A percentile compares a stretch with the other conserved stretches of the same genome.
These are phyloP conservation scores for Chondrus crispus DNA, from an alignment of 23 red algal species.

Conservation along the genomic window DNA sequence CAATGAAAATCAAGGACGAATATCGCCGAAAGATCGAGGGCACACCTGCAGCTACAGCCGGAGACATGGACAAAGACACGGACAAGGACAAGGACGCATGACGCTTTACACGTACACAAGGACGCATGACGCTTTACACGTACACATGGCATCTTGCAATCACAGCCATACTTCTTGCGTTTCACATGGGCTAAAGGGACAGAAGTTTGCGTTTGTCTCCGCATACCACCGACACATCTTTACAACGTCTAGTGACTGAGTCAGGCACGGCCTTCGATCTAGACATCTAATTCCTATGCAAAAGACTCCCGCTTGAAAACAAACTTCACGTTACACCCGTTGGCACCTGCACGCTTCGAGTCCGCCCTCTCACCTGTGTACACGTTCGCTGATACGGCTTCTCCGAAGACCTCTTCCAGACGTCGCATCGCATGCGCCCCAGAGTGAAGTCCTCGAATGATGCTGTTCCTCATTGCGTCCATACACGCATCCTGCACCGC, in stretches of 20 bases:
- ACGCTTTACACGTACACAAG: neutral
- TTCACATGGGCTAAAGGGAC: no score
- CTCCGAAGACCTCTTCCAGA: conserved; percentile 68
- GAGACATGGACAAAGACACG: no score
- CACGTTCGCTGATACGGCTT: conserved; percentile 46
- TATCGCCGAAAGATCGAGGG: conserved; percentile 37
- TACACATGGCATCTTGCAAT: neutral
- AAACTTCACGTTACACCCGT: conserved; percentile 67
- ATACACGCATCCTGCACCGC: conserved; percentile 49
- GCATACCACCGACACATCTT: no score
- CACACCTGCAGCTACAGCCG: neutral
- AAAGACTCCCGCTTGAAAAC: conserved; percentile 64
- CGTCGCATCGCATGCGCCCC: conserved; percentile 31
- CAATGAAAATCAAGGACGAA: neutral
- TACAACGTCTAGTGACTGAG: no score
- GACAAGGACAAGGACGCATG: neutral
- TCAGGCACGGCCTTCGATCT: no score
- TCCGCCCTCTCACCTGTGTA: conserved; percentile 41
- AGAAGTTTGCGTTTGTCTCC: no score
- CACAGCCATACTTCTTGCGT: neutral
- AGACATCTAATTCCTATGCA: conserved; percentile 5
- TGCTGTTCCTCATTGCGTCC: conserved; percentile 68
- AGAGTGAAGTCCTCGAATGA: conserved; percentile 60
- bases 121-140: neutral
- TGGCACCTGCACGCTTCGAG: neutral